phyloP scores from a whole-genome alignment of 2,329 filamentous ascomycete species.

The Hypomyces perniciosus region DNA sequence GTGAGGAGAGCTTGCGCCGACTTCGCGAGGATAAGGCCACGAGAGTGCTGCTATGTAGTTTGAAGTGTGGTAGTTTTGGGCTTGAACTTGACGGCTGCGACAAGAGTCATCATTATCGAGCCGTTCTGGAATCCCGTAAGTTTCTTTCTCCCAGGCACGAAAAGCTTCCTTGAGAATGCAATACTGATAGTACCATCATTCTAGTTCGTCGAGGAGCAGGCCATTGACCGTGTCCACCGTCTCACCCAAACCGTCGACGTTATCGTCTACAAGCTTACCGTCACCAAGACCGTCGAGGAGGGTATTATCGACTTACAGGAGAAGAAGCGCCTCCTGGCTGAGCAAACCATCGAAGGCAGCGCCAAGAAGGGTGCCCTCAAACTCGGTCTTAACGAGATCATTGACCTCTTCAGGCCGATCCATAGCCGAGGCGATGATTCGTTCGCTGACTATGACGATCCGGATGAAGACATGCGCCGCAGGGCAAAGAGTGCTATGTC shows the following conservation, averaged over 20 bases:
- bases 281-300: constrained; percentile 82
- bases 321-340: constrained; percentile 86
- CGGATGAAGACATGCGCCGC: constrained; percentile 15
- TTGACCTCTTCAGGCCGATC: constrained; percentile 78
- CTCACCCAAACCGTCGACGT: constrained; percentile 95
- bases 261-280: constrained; percentile 88
- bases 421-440: constrained; percentile 1
- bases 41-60: constrained; percentile 81
- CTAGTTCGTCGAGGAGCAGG: constrained; percentile 97
- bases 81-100: constrained; percentile 89
- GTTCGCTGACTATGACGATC: constrained; percentile 3
- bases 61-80: constrained; percentile 89
- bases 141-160: constrained; percentile 13
- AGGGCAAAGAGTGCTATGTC: constrained; percentile 19
- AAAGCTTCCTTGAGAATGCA: not conserved
- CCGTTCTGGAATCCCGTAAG: constrained; percentile 95
- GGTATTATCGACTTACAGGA: constrained; percentile 92
- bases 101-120: constrained; percentile 88
- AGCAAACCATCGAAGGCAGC: constrained; percentile 80
- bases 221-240: constrained; percentile 97
- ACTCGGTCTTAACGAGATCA: constrained; percentile 86
- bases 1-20: constrained; percentile 75
- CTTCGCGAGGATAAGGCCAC: constrained; percentile 70
- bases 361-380: constrained; percentile 70
- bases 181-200: not conserved